Percentiles rank a stretch among this genome's conserved stretches.
These are phyloP conservation scores for Apiotrichum sp. DNA, from an alignment of 1,284 basidiomycete genomes.

Conservation along the genomic window DNA sequence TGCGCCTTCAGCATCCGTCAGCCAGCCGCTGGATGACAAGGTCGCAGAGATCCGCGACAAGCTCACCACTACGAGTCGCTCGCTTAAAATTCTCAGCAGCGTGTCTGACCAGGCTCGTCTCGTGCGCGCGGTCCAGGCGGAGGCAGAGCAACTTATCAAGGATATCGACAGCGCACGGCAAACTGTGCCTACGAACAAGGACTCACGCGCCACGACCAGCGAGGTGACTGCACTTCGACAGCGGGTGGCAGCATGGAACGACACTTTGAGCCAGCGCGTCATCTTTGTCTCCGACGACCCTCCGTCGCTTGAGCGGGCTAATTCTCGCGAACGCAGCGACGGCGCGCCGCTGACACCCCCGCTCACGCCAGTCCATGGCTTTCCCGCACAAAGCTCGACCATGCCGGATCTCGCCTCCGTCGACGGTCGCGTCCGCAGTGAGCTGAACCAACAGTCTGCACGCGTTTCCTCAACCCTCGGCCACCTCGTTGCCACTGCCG, in stretches of 20 bases:
- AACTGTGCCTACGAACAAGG: neutral
- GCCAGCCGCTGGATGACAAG: neutral
- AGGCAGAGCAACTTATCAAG: conserved; percentile 11
- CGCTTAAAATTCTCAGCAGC: conserved; percentile 4
- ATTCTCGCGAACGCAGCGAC: neutral
- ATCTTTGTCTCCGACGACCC: conserved; percentile 7
- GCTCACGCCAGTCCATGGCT: conserved; percentile 8
- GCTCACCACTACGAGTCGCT: neutral
- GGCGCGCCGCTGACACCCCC: conserved; percentile 14
- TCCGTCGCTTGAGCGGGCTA: neutral
- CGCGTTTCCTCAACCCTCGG: conserved; percentile 57
- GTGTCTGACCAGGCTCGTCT: conserved; percentile 14
- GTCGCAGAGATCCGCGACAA: neutral
- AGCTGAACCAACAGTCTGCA: conserved; percentile 63
- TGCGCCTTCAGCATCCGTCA: neutral
- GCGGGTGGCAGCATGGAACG: conserved; percentile 8
- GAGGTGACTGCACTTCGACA: neutral
- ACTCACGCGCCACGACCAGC: neutral
- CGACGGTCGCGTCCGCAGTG: conserved; percentile 61
- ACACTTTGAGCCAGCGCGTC: conserved; percentile 5
- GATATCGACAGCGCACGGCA: conserved; percentile 29
- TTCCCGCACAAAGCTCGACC: neutral
- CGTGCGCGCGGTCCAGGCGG: conserved; percentile 10
- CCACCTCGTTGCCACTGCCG: conserved; percentile 11
- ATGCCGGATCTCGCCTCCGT: conserved; percentile 56